Evolutionary conservation across 805 yeast species (phyloP).

Genomic region (Candida tammaniensis): DNA sequence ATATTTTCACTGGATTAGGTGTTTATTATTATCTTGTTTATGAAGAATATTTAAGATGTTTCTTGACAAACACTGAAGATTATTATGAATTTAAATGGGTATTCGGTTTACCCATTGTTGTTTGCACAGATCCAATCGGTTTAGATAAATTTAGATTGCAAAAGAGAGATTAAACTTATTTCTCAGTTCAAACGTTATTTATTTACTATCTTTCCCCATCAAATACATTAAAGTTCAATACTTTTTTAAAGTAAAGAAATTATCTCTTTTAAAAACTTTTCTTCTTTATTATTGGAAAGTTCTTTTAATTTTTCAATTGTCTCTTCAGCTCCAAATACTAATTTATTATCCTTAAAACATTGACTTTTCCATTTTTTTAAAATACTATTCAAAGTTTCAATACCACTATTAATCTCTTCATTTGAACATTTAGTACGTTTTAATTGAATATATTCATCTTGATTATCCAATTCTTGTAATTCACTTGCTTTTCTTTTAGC

Average conservation of each 20-base stretch:
- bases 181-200: background rate
- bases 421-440: conserved; percentile 52
- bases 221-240: no score
- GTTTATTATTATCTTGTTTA: conserved; percentile 83
- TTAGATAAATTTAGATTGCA: conserved; percentile 15
- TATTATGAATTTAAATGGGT: conserved; percentile 58
- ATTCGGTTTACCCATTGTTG: conserved; percentile 56
- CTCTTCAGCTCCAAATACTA: conserved; percentile 31
- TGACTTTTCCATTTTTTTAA: conserved; percentile 53
- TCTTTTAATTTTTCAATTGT: conserved; percentile 38
- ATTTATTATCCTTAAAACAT: conserved; percentile 31
- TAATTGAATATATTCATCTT: conserved; percentile 39
- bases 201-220: background rate
- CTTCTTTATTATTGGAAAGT: conserved; percentile 22
- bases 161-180: background rate
- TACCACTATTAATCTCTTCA: conserved; percentile 54
- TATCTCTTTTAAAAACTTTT: conserved; percentile 47
- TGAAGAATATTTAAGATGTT: conserved; percentile 69
- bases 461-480: conserved; percentile 57
- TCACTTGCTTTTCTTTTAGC: conserved; percentile 93
- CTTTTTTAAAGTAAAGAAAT: conserved; percentile 24
- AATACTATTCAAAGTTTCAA: conserved; percentile 44
- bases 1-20: conserved; percentile 78
- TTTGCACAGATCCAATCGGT: conserved; percentile 25
- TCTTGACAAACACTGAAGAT: conserved; percentile 55